Conservation (phyloP, 768 basidiomycete species). For the Suillus plorans region DNA sequence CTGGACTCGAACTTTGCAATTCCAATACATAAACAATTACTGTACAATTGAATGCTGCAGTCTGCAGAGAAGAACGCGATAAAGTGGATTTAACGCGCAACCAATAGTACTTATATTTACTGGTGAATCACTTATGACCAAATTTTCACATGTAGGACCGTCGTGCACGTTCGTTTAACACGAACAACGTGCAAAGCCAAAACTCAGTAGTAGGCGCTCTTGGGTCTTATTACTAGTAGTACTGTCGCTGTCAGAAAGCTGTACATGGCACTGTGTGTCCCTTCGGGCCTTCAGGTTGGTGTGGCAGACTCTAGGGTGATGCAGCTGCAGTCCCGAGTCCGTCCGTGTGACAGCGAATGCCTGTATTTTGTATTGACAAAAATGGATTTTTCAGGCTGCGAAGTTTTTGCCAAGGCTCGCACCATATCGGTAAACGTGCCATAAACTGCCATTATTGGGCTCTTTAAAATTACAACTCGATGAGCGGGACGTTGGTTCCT, state of each 20-base stretch:
- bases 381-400: no score
- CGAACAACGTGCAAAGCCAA: neutral
- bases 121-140: neutral
- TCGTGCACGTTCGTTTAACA: neutral
- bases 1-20: no score
- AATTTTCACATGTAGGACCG: neutral
- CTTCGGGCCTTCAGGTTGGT: neutral
- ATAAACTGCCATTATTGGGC: neutral
- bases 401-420: neutral
- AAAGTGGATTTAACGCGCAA: no score
- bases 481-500: neutral
- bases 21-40: no score
- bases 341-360: no score
- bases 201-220: neutral
- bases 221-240: neutral
- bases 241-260: neutral
- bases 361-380: no score
- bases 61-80: no score
- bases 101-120: no score
- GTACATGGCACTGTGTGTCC: neutral
- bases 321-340: neutral
- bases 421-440: neutral
- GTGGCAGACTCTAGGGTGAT: neutral
- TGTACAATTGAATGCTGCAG: no score
- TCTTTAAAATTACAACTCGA: neutral